Base-by-base conservation (phyloP, 257 asterid species). In the Ballota nigra region DNA sequence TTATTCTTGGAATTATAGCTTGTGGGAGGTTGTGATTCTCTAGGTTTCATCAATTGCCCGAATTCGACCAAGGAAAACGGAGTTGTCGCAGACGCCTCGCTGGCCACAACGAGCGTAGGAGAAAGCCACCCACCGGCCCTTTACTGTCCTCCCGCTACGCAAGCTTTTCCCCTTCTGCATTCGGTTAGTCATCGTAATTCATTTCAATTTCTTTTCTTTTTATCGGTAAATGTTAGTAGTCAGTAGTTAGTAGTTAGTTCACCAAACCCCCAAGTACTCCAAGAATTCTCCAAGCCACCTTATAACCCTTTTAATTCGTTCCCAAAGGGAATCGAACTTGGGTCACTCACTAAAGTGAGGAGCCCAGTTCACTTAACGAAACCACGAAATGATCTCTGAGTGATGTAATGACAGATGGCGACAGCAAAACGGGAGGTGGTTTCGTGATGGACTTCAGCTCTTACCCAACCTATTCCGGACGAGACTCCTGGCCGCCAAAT, bases 81-180 rank as follows among this genome's bases (percentile, higher is more conserved):
- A 91, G 97, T 53, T 91, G 97, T 82, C 91, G 96, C 63, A 84
- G 96, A 65, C 93, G 97, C 56, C 85, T 92, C 52, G 97, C 96
- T 1, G 92, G 96, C 66, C 97, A 92, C 80, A 92, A 89, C 45
- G 96, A 89, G 81, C 96, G 96, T 9, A 69, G 97, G 41, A 85
- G 96, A 79, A 92, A 92, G 83, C 95, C 91, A 23, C 96, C 86
- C 3, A 77, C 92, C 9, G 87, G 83, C 70, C 75, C 90, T 40
- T 59, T 81, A n/a, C 52, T 84, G 77, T 81, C 96, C 16, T 49
- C 87, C 36, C 83, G 74, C 68, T 84, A 70, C 45, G 90, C 89
- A 71, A 78, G 15, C 70, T 61, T 78, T 38, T 53, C 79, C 13
- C 63, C 73, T 9, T 67, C 74, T 45, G 13, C 68, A 26, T 83